Conservation (phyloP, 164 flowering plant species). For the Vitis vinifera region ASM3070453v1 NC_081805.1:24662501-24663000, state of each 20-base stretch:
- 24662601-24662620: slow-evolving; percentile 18
- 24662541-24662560: slow-evolving; percentile 27
- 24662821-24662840: not conserved
- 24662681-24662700: slow-evolving; percentile 12
- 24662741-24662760: slow-evolving; percentile 10
- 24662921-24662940: too few species aligned
- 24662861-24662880: not conserved
- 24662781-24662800: too few species aligned
- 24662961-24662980: too few species aligned
- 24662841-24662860: not conserved
- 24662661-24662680: slow-evolving; percentile 7
- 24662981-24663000: too few species aligned
- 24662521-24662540: slow-evolving; percentile 29
- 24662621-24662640: slow-evolving; percentile 24
- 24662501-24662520: slow-evolving; percentile 30
- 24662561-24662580: slow-evolving; percentile 31
- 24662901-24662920: not conserved
- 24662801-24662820: not conserved
- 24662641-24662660: slow-evolving; percentile 3
- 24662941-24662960: too few species aligned
- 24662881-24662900: not conserved
- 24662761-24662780: slow-evolving; percentile 10
- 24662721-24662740: slow-evolving; percentile 28
- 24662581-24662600: slow-evolving; percentile 31
- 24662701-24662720: slow-evolving; percentile 30